Evolutionary conservation across 139 green algal species (phyloP), one percentile per base, ranked within the genome.

Genomic region (Tetradesmus lagerheimii): DNA sequence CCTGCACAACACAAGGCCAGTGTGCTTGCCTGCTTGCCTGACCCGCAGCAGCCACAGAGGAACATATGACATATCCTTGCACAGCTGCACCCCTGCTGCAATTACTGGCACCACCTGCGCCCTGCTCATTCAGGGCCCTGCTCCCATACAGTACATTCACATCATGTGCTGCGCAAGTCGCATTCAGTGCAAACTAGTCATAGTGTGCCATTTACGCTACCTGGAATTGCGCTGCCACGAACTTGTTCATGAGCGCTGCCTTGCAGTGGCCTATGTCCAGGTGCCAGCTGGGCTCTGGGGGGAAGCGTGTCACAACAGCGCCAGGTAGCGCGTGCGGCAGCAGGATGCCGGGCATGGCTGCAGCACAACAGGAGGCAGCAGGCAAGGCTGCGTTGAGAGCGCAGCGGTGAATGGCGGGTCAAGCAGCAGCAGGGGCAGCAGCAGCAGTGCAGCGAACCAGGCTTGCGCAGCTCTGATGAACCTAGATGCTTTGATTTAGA

Each of bases 221-320:
- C 43, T 97, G 50, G 0, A 67, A 66, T 38, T 88, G 83, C 31
- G 29, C 29, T 41, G 98, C 97, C 91, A 99, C 97, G 93, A 97
- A 94, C 88, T 99, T 91, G 93, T 99, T 99, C 23, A 99, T 91
- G 29, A 99, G 91, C 11, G 96, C 94, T 8, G 94, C 95, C 93
- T 99, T 99, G 90, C 97, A 98, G 87, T 99, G 98, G 2, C 98
- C 98, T 45, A 98, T 97, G 93, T 98, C 95, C 83, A 98, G 87
- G 90, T 96, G 97, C 80, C 96, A 96, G 23, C 94, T 98, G 62
- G 98, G 98, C 93, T 99, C 98, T 0, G 98, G 98, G 0, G 98
- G 98, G 89, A 99, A 99, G 35, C 98, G 94, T 0, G 98, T 99
- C n/a, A 98, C 95, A 47, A 99, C 97, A 50, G 95, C 91, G 67